A percentile compares a stretch with the other conserved stretches of the same genome.
phyloP scores from a whole-genome alignment of 2,329 filamentous ascomycete species.

The Colletotrichum destructivum region DNA sequence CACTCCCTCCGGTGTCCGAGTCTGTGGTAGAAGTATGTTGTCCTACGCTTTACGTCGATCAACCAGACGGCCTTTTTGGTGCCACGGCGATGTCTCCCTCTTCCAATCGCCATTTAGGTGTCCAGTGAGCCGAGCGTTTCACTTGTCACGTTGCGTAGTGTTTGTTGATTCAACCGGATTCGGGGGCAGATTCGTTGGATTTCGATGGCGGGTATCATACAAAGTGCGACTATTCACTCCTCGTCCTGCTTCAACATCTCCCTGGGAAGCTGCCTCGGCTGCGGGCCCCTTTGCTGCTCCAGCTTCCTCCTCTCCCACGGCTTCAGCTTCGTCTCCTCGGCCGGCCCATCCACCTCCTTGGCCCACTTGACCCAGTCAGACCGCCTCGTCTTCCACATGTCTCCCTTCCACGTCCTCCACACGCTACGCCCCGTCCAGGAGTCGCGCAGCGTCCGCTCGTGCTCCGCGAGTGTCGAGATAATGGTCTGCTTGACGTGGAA shows the following conservation, averaged over 20 bases:
- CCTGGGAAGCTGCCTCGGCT: conserved; percentile 22
- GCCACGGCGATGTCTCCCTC: not conserved
- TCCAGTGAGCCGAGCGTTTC: not conserved
- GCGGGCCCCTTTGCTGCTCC: conserved; percentile 30
- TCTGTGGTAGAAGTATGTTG: no score
- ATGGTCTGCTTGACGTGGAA: conserved; percentile 72
- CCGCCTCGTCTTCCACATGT: conserved; percentile 68
- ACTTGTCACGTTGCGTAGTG: not conserved
- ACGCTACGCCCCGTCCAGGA: conserved; percentile 69
- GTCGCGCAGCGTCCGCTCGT: conserved; percentile 66
- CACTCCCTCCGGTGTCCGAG: not conserved
- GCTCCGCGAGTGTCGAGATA: conserved; percentile 63
- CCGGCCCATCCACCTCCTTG: conserved; percentile 61
- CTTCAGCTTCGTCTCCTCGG: conserved; percentile 38
- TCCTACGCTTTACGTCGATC: not conserved
- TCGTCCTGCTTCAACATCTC: conserved; percentile 9
- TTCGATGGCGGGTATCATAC: conserved; percentile 42
- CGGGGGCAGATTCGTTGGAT: not conserved
- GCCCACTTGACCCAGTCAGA: conserved; percentile 71
- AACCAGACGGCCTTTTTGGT: not conserved
- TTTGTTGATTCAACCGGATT: not conserved
- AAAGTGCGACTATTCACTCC: conserved; percentile 26
- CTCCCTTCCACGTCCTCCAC: conserved; percentile 72
- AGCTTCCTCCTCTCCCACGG: conserved; percentile 41
- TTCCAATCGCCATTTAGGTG: not conserved